phyloP scores from a whole-genome alignment of 306 rosid genomes.

The Rubus idaeus region DNA sequence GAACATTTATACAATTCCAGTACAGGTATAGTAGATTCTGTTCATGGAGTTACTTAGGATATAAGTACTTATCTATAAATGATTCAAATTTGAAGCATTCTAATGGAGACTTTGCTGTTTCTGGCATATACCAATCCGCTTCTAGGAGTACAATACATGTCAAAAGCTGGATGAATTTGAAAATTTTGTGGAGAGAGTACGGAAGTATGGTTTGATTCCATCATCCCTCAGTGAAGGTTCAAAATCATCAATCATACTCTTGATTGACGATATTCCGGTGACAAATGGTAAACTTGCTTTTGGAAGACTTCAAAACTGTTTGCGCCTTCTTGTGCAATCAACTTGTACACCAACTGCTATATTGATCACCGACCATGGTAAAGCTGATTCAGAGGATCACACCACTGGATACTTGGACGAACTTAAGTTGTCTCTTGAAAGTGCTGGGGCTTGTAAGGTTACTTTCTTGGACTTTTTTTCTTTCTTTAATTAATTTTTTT shows the following conservation, averaged over 20 bases:
- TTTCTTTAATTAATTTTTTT: constrained; percentile 6
- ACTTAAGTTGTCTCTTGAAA: constrained; percentile 63
- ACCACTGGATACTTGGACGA: constrained; percentile 54
- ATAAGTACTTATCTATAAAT: constrained; percentile 2
- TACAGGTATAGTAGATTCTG: constrained; percentile 48
- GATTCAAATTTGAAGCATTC: constrained; percentile 18
- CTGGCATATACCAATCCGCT: constrained; percentile 25
- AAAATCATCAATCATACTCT: constrained; percentile 59
- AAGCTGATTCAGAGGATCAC: constrained; percentile 64
- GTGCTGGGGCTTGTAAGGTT: constrained; percentile 98
- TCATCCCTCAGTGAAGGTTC: constrained; percentile 50
- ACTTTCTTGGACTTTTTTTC: constrained; percentile 44
- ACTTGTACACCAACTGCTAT: constrained; percentile 81
- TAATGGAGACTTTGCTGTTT: constrained; percentile 18
- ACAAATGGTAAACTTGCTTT: constrained; percentile 62
- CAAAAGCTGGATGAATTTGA: constrained; percentile 94
- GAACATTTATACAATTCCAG: constrained; percentile 74
- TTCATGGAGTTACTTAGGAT: constrained; percentile 1
- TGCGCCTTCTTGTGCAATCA: constrained; percentile 64
- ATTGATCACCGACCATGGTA: constrained; percentile 65
- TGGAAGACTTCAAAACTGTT: constrained; percentile 62
- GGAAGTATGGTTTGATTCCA: constrained; percentile 72
- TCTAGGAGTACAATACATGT: constrained; percentile 67
- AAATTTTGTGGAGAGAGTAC: constrained; percentile 71
- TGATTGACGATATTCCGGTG: constrained; percentile 88